These are phyloP conservation scores for Trematosphaeria pertusa DNA, from an alignment of 2,329 filamentous ascomycete genomes.

Conservation along the genomic window DNA sequence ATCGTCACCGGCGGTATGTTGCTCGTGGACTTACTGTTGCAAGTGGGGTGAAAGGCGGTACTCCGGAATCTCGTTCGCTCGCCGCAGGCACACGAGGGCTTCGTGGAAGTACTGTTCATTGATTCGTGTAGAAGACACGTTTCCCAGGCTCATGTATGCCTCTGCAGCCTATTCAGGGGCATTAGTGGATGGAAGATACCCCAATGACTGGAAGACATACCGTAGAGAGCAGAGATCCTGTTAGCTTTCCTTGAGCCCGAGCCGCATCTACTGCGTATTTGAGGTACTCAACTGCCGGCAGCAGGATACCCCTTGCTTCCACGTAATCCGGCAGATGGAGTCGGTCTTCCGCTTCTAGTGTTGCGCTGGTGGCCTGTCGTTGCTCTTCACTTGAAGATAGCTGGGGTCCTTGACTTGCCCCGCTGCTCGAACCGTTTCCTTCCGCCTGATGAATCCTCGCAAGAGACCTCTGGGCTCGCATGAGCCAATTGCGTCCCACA, in stretches of 20 bases:
- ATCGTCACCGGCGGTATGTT: no score
- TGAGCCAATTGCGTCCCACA: slow-evolving; percentile 59
- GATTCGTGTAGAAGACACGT: slow-evolving; percentile 54
- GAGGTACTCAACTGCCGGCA: slow-evolving; percentile 61
- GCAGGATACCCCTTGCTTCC: slow-evolving; percentile 59
- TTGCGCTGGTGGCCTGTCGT: slow-evolving; percentile 22
- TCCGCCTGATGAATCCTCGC: slow-evolving; percentile 57
- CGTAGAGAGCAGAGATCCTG: slow-evolving; percentile 53
- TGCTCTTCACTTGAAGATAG: slow-evolving; percentile 34
- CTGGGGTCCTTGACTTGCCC: slow-evolving; percentile 28
- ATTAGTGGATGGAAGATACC: slow-evolving; percentile 13
- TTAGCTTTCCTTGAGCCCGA: slow-evolving; percentile 44
- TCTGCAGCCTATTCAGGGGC: slow-evolving; percentile 50
- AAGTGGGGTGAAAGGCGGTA: slow-evolving; percentile 55
- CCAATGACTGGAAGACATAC: slow-evolving; percentile 43
- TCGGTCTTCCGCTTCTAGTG: slow-evolving; percentile 47
- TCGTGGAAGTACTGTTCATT: slow-evolving; percentile 55
- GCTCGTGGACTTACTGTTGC: slow-evolving; percentile 56
- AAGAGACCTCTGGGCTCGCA: slow-evolving; percentile 58
- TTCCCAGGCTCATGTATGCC: slow-evolving; percentile 61
- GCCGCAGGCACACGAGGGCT: slow-evolving; percentile 56
- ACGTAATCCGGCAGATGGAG: slow-evolving; percentile 55
- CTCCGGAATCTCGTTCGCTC: slow-evolving; percentile 50
- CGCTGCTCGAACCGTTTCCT: slow-evolving; percentile 46
- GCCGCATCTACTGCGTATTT: slow-evolving; percentile 55